These are phyloP conservation scores for Annulohypoxylon nitens DNA, from an alignment of 495 filamentous ascomycete genomes.

Conservation along the genomic window DNA sequence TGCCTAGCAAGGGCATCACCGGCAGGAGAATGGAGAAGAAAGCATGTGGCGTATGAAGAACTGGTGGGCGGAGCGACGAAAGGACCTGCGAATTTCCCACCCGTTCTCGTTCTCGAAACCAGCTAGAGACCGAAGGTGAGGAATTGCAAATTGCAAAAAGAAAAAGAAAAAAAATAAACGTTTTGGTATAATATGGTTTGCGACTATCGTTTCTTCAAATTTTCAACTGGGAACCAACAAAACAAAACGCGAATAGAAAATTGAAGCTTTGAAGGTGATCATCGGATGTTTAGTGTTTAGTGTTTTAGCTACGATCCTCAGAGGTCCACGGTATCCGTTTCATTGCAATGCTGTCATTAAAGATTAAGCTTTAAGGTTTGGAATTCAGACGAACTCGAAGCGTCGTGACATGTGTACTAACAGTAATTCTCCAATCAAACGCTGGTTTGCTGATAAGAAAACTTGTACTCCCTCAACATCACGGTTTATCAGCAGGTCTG, in stretches of 20 bases:
- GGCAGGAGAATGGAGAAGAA: slow-evolving; percentile 48
- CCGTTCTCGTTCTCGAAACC: slow-evolving; percentile 22
- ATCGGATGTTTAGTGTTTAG: slow-evolving; percentile 11
- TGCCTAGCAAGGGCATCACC: slow-evolving; percentile 63
- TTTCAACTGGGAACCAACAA: slow-evolving; percentile 21
- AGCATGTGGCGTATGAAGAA: slow-evolving; percentile 55
- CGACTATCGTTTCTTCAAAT: neutral
- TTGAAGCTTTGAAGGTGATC: slow-evolving; percentile 19
- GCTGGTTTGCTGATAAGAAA: slow-evolving; percentile 20
- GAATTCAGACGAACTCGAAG: slow-evolving; percentile 4
- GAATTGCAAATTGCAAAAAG: neutral
- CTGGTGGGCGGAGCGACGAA: slow-evolving; percentile 19
- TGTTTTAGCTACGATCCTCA: neutral
- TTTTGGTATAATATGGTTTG: neutral
- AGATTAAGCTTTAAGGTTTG: neutral
- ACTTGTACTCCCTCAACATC: slow-evolving; percentile 20
- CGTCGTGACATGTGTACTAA: slow-evolving; percentile 38
- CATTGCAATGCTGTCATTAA: slow-evolving; percentile 29
- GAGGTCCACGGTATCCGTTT: neutral
- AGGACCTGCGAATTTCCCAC: slow-evolving; percentile 18
- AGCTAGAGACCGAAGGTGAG: slow-evolving; percentile 11
- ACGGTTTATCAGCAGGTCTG: slow-evolving; percentile 6
- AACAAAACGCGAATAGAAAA: slow-evolving; percentile 24
- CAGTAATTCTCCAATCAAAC: slow-evolving; percentile 4
- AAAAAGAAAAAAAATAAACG: neutral